Base-by-base conservation (phyloP, 2,329 filamentous ascomycete genomes). In the Aspergillus sp. region DNA sequence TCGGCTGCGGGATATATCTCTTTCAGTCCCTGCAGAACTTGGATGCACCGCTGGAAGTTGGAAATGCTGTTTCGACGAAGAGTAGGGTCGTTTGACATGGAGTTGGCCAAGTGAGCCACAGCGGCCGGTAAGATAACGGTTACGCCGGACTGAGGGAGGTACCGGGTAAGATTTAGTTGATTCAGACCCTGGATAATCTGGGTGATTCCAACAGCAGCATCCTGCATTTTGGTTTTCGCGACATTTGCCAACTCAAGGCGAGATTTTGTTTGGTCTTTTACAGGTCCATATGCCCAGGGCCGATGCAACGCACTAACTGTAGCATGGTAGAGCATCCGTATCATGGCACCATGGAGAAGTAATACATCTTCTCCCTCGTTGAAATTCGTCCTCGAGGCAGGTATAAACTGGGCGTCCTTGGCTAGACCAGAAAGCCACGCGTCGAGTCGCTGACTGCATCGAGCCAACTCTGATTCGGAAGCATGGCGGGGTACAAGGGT, bases 271-370 rank as follows among this genome's bases (percentile, higher is more conserved):
- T 58, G 86, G 81, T 71, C 66, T 45, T 68, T 71, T 7, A 63
- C 62, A 15, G 84, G 83, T 0, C 88, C 89, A 41, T 93, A 80
- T 59, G 96, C 91, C 66, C 93, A 91, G 2, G 92, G 92, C 22
- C 92, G 86, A 72, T 96, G 90, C 11, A 96, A 81, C 1, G 91
- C 91, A 46, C 91, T 95, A n/a, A 93, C 82, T 1, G 91, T 95
- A 1, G 91, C 93, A 74, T 91, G 91, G 73, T 93, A 96, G 0
- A 95, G 86, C 89, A 96, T 93, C 73, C 95, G 90, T 27, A 96
- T 79, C 51, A 96, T 82, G n/a, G 89, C 89, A 40, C 89, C 83
- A 68, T 96, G 90, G 1, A 96, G 75, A 49, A 83, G 77, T 6
- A 86, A 64, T 2, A 77, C 75, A 40, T 77, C 72, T 48, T 79